Evolutionary conservation across 345 rosid species (phyloP).

Genomic region (Anacardium occidentale): DNA sequence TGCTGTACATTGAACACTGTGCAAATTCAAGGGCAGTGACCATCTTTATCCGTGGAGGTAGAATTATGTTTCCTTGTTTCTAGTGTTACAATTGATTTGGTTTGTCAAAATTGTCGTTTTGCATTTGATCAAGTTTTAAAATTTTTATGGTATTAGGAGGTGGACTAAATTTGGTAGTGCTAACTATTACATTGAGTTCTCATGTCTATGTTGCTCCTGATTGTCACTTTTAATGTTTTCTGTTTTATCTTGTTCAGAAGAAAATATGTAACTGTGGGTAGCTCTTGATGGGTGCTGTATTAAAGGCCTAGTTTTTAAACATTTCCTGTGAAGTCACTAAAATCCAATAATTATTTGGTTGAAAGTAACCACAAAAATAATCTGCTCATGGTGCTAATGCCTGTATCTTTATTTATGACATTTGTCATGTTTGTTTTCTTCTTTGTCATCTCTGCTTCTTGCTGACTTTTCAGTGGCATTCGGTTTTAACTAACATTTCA

Average conservation of each 20-base stretch:
- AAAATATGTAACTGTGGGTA: background rate
- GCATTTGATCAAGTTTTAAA: background rate
- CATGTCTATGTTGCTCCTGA: background rate
- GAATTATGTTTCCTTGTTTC: constrained; percentile 1
- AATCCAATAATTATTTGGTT: background rate
- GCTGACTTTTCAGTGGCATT: background rate
- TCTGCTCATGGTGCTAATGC: background rate
- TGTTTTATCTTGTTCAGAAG: background rate
- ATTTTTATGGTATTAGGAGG: background rate
- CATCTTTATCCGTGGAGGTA: constrained; percentile 95
- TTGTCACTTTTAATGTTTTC: background rate
- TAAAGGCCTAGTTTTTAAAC: background rate
- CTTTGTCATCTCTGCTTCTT: background rate
- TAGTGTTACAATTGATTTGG: background rate
- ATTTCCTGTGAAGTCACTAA: background rate
- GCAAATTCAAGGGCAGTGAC: constrained; percentile 85
- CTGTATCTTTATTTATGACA: background rate
- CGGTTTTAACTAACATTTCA: background rate
- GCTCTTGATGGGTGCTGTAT: background rate
- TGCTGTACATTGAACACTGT: constrained; percentile 79
- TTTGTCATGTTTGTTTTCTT: background rate
- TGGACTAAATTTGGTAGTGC: background rate
- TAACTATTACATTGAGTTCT: background rate
- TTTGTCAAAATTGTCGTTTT: constrained; percentile 1
- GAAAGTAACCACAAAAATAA: background rate